Base-by-base conservation (phyloP, 345 rosid species). In the Pelargonium nanum region DNA sequence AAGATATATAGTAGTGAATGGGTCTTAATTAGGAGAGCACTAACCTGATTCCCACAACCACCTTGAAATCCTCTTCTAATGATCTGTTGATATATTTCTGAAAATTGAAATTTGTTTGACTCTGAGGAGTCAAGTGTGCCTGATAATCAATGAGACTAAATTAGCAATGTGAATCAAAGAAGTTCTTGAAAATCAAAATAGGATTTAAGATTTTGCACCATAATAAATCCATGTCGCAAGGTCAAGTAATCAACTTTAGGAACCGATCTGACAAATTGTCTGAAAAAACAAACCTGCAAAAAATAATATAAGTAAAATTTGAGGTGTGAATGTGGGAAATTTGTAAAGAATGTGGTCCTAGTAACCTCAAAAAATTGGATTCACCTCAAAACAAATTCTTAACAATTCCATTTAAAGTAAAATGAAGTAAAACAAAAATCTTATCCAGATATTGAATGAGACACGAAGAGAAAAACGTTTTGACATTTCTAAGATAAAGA, bases 41-140 rank as follows among this genome's bases (percentile, higher is more conserved):
- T 15, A 22, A 89, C 97, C 86, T 85, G 65, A 90, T 89, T 22
- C 96, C 97, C 5, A 93, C 96, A 2, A 93, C 87, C 24, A 73
- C 88, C 70, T 82, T 87, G 74, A 93, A 89, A 65, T 93, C 99
- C 57, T 89, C 95, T 56, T 93, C 95, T 28, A 93, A 77, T 57
- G 97, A 89, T 72, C 96, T 81, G 6, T 83, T 82, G 32, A 93
- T 90, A 61, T 93, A 93, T 53, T 85, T 84, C 22, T 83, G 86
- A 70, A 93, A 93, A 70, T 93, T 67, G 65, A 93, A 89, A 19
- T 65, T 65, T 26, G 74, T 66, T 1, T 80, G 82, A 58, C 95
- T 85, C 66, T 83, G 85, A 0, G 90, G 96, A 44, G 90, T 85
- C 73, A 93, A 72, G 74, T 93, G 97, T 15, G 99, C 97, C 99